Evolutionary conservation across 2,329 filamentous ascomycete species (phyloP).

Genomic region (Hymenoscyphus linearis): DNA sequence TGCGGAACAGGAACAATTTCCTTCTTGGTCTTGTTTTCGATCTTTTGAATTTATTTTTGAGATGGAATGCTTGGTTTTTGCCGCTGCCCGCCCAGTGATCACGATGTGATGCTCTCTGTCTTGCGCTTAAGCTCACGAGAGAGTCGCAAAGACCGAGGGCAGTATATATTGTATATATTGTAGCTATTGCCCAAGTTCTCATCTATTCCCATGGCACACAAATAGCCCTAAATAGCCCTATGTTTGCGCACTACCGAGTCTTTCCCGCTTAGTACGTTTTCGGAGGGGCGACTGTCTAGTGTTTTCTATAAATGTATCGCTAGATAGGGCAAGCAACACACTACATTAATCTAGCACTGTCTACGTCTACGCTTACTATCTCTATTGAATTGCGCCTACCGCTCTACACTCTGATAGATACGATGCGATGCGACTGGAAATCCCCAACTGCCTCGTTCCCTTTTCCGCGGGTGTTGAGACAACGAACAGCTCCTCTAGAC

Average conservation of each 20-base stretch:
- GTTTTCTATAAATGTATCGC: background rate
- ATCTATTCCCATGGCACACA: background rate
- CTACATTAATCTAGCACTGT: background rate
- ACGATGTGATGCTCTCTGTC: background rate
- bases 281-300: slow-evolving; percentile 14
- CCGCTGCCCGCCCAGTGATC: background rate
- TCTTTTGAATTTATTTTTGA: too few relatives aligned
- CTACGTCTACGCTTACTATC: background rate
- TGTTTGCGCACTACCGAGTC: slow-evolving; percentile 6
- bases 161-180: background rate
- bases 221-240: background rate
- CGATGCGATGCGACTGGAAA: slow-evolving; percentile 14
- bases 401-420: background rate
- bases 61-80: too few relatives aligned
- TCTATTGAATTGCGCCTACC: background rate
- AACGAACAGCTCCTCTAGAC: slow-evolving; percentile 23
- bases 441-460: slow-evolving; percentile 13
- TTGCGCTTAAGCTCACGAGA: background rate
- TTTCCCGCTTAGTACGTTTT: slow-evolving; percentile 21
- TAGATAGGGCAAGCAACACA: background rate
- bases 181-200: background rate
- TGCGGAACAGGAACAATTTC: too few relatives aligned
- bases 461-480: slow-evolving; percentile 19
- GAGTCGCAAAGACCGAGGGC: background rate
- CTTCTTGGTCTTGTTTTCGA: too few relatives aligned